phyloP scores from a whole-genome alignment of 805 yeast genomes.

The Zygoascus ofunaensis region DNA sequence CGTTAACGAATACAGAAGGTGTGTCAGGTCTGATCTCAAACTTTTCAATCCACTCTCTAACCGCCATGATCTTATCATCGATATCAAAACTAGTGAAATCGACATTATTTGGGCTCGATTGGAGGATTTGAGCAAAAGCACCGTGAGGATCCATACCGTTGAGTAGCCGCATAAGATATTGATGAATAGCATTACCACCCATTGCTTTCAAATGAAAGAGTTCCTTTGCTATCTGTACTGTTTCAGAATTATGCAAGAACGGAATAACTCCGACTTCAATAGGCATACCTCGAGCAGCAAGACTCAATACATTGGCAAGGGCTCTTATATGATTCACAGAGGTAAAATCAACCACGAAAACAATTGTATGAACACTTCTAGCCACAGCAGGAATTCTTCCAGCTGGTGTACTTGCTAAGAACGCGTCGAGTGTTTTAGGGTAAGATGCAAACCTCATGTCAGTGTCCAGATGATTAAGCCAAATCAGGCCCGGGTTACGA shows the following conservation, averaged over 20 bases:
- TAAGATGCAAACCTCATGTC: slow-evolving; percentile 47
- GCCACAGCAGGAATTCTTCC: slow-evolving; percentile 61
- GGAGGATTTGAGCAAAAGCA: slow-evolving; percentile 12
- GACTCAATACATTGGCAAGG: slow-evolving; percentile 26
- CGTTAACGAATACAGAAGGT: slow-evolving; percentile 61
- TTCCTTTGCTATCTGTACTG: slow-evolving; percentile 15
- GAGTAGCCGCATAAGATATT: neutral
- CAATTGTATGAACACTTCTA: slow-evolving; percentile 67
- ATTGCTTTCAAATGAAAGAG: slow-evolving; percentile 9
- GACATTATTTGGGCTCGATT: neutral
- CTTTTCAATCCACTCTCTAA: slow-evolving; percentile 25
- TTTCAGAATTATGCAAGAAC: slow-evolving; percentile 23
- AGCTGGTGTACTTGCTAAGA: slow-evolving; percentile 34
- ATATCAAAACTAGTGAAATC: slow-evolving; percentile 6
- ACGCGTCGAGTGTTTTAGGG: slow-evolving; percentile 38
- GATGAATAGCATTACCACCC: neutral
- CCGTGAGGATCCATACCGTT: slow-evolving; percentile 10
- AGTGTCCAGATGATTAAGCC: slow-evolving; percentile 65
- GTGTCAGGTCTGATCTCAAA: slow-evolving; percentile 35
- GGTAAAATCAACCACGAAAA: slow-evolving; percentile 58
- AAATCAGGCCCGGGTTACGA: slow-evolving; percentile 40
- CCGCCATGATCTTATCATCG: slow-evolving; percentile 7
- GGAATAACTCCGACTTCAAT: slow-evolving; percentile 84
- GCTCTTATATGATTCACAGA: slow-evolving; percentile 44
- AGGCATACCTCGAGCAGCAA: slow-evolving; percentile 46